Evolutionary conservation across 805 yeast genomes (phyloP).

Genomic region (Kodamaea neixiangensis): DNA sequence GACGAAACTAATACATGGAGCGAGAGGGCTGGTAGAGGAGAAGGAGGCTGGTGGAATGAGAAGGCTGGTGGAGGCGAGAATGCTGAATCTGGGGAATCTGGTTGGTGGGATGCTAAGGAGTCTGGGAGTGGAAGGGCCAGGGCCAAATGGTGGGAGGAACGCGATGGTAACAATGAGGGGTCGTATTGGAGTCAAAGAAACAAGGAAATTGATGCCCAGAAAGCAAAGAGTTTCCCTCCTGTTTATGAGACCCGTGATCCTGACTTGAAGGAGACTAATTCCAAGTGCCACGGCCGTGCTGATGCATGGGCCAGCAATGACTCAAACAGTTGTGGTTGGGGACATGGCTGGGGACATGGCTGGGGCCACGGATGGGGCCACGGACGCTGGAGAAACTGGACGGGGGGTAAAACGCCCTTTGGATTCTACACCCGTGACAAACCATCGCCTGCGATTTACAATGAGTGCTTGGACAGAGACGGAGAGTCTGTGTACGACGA

Average conservation of each 20-base stretch:
- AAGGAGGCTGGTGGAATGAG: not conserved
- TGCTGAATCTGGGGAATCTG: no score
- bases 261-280: not conserved
- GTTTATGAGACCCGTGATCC: slow-evolving; percentile 22
- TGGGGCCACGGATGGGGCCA: slow-evolving; percentile 13
- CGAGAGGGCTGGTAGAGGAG: not conserved
- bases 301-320: not conserved
- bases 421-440: slow-evolving; percentile 56
- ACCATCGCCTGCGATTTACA: slow-evolving; percentile 61
- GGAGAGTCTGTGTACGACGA: slow-evolving; percentile 85
- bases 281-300: not conserved
- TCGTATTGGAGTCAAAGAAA: slow-evolving; percentile 1
- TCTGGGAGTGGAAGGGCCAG: not conserved
- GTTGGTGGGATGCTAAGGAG: not conserved
- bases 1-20: not conserved
- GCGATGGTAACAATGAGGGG: not conserved
- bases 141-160: not conserved
- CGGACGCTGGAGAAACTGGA: no score
- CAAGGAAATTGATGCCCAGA: not conserved
- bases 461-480: slow-evolving; percentile 58
- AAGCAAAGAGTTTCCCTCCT: slow-evolving; percentile 17
- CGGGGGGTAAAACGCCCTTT: slow-evolving; percentile 31
- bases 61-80: not conserved
- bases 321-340: slow-evolving; percentile 1
- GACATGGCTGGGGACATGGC: not conserved